These are phyloP conservation scores for Chytridiales sp. DNA, from an alignment of 371 early-diverging fungal genomes.

Conservation along the genomic window DNA sequence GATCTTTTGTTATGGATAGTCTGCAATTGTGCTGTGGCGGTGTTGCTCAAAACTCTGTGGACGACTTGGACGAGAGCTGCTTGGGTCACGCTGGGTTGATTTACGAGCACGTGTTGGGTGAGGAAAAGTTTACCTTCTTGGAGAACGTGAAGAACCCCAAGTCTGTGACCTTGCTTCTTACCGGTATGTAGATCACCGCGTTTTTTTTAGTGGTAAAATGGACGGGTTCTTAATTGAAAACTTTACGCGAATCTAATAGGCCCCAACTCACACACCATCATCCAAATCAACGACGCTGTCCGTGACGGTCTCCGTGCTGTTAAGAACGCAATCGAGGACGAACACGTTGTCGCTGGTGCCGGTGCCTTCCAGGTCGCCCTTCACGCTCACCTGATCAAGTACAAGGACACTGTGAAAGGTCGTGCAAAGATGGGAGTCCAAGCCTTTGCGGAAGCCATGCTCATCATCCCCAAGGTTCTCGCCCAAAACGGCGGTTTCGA, in stretches of 20 bases:
- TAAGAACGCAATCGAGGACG: conserved; percentile 96
- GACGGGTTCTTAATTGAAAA: not conserved
- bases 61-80: conserved; percentile 84
- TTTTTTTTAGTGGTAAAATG: not conserved
- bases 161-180: conserved; percentile 95
- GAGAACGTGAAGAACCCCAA: conserved; percentile 93
- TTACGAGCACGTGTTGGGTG: conserved; percentile 96
- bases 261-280: conserved; percentile 93
- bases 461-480: conserved; percentile 95
- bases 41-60: conserved; percentile 95
- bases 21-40: conserved; percentile 98
- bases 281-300: conserved; percentile 96
- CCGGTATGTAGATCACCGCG: conserved; percentile 55
- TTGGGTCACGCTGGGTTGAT: conserved; percentile 95
- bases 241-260: conserved; percentile 40
- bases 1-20: conserved; percentile 29
- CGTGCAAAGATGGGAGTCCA: conserved; percentile 94
- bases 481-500: conserved; percentile 97
- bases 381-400: conserved; percentile 76
- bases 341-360: conserved; percentile 91
- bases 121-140: conserved; percentile 99
- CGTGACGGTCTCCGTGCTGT: conserved; percentile 98
- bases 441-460: conserved; percentile 95
- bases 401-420: conserved; percentile 89
- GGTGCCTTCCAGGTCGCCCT: conserved; percentile 94